A percentile compares a stretch with the other conserved stretches of the same genome.
phyloP scores from a whole-genome alignment of 192 early-diverging fungal genomes.

The Podochytrium sp. region DNA sequence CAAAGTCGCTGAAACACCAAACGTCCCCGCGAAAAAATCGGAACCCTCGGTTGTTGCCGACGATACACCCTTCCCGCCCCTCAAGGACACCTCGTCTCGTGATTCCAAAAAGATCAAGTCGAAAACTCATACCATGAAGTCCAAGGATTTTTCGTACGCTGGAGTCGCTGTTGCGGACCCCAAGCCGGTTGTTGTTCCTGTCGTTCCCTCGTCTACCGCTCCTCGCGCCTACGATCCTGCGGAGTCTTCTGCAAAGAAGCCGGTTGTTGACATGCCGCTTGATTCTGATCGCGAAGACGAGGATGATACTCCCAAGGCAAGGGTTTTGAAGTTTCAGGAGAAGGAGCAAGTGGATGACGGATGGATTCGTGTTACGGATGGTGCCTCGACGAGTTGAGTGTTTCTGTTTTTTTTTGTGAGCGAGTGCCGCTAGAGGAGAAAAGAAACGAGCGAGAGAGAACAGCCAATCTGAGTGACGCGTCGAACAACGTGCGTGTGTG shows the following conservation, averaged over 20 bases:
- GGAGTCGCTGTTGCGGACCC: no score
- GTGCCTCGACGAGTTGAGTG: not conserved
- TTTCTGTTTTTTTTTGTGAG: not conserved
- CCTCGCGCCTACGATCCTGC: no score
- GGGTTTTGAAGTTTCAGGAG: slow-evolving; percentile 7
- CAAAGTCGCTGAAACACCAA: not conserved
- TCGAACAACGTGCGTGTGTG: no score
- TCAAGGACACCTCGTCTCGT: not conserved
- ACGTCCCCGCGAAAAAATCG: not conserved
- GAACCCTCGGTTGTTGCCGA: not conserved
- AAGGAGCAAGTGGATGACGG: slow-evolving; percentile 8
- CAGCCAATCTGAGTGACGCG: no score
- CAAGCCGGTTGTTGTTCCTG: not conserved
- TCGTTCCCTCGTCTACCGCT: not conserved
- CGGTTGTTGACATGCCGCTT: not conserved
- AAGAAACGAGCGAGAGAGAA: not conserved
- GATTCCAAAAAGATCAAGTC: not conserved
- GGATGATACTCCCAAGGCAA: not conserved
- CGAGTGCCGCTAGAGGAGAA: no score
- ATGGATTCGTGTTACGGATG: not conserved
- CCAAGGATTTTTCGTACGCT: no score
- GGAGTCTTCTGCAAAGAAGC: not conserved
- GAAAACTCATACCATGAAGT: not conserved
- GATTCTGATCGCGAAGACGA: not conserved
- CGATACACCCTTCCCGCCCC: not conserved